phyloP scores from a whole-genome alignment of 2,329 filamentous ascomycete species.

The Diaporthe sp. region DNA sequence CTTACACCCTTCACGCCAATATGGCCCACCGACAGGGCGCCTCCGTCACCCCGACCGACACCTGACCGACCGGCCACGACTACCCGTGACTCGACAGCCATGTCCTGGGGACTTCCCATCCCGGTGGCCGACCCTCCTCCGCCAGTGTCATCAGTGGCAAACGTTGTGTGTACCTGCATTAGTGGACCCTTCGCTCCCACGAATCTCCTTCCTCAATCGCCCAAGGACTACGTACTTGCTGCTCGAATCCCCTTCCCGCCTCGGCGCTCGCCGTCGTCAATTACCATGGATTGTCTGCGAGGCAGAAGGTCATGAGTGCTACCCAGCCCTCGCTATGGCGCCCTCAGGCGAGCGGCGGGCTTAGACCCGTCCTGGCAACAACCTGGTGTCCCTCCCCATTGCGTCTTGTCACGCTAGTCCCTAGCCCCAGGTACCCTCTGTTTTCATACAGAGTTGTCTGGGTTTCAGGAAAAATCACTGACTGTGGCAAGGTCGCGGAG shows the following conservation, averaged over 20 bases:
- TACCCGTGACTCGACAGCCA: too few species aligned
- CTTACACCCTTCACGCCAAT: background rate
- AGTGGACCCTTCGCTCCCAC: background rate
- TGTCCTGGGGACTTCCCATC: background rate
- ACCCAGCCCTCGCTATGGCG: background rate
- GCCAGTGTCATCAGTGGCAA: background rate
- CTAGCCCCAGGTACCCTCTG: background rate
- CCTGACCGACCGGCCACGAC: background rate
- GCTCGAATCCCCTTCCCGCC: background rate
- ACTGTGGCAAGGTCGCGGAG: slow-evolving; percentile 3
- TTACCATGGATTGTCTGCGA: background rate
- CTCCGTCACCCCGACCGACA: background rate
- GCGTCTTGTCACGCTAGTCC: background rate
- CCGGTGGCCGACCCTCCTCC: background rate
- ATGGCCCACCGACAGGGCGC: background rate
- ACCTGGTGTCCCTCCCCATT: background rate
- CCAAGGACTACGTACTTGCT: background rate
- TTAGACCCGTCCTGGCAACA: background rate
- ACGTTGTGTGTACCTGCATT: slow-evolving; percentile 18
- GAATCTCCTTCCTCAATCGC: background rate
- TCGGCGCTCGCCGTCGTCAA: background rate
- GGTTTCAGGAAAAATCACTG: background rate
- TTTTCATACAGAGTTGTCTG: slow-evolving; percentile 17
- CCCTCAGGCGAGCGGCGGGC: slow-evolving; percentile 11
- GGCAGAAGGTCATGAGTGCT: background rate